Conservation (phyloP, 2,329 filamentous ascomycete species). For the Sporothrix humicola region DNA sequence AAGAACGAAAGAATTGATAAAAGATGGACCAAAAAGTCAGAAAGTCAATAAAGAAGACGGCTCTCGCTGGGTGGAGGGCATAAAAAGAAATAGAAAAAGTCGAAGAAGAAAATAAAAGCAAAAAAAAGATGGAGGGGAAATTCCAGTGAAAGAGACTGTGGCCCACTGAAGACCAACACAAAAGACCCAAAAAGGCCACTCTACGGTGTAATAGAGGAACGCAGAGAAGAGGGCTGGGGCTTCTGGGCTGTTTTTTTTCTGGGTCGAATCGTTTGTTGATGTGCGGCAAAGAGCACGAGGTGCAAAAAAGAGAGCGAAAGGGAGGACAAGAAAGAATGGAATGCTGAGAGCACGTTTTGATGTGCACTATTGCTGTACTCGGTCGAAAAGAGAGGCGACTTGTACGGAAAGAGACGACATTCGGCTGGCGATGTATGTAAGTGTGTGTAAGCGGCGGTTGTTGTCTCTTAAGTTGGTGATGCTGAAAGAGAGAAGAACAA, state of each 20-base stretch:
- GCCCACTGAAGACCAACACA: conserved; percentile 2
- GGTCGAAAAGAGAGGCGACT: conserved; percentile 29
- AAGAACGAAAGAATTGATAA: not conserved
- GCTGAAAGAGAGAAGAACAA: not conserved
- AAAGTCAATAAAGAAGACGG: conserved; percentile 13
- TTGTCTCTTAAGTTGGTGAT: not conserved
- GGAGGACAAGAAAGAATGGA: conserved; percentile 2
- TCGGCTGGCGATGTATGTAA: conserved; percentile 24
- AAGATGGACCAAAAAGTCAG: not conserved
- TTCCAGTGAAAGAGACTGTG: conserved; percentile 19
- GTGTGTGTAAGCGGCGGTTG: not conserved
- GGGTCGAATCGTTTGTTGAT: conserved; percentile 4
- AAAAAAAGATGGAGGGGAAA: conserved; percentile 3
- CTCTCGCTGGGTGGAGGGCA: conserved; percentile 6
- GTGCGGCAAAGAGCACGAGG: not conserved
- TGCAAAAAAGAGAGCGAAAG: not conserved
- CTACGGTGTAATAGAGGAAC: conserved; percentile 17
- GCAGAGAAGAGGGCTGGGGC: conserved; percentile 16
- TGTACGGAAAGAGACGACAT: conserved; percentile 13
- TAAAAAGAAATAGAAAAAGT: conserved; percentile 11
- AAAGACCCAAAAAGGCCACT: not conserved
- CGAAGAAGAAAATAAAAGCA: conserved; percentile 16
- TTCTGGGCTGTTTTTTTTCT: not conserved
- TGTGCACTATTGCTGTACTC: conserved; percentile 6
- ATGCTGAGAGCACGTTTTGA: conserved; percentile 22